phyloP scores from a whole-genome alignment of 805 yeast species.

The Candida piceae region DNA sequence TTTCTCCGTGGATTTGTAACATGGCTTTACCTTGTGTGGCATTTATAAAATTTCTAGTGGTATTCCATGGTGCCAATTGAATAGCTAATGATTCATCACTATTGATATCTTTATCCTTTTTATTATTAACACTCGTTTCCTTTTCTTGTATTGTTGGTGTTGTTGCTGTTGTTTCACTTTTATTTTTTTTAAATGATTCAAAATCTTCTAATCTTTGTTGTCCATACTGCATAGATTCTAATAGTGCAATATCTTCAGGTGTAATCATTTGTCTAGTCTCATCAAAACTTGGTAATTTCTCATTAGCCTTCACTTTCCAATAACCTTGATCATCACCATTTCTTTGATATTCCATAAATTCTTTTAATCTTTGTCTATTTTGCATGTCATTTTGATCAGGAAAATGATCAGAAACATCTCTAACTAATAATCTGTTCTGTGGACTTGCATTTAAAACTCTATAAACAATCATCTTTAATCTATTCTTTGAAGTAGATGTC shows the following conservation, averaged over 20 bases:
- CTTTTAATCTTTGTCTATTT: conserved; percentile 89
- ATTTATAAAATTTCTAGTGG: conserved; percentile 83
- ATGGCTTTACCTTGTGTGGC: conserved; percentile 97
- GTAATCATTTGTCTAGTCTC: conserved; percentile 75
- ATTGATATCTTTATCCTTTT: conserved; percentile 26
- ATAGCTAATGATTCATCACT: conserved; percentile 66
- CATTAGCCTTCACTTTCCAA: conserved; percentile 81
- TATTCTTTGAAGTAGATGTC: conserved; percentile 84
- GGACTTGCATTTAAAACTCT: conserved; percentile 76
- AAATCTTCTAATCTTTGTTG: conserved; percentile 82
- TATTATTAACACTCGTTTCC: conserved; percentile 7
- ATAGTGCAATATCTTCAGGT: conserved; percentile 84
- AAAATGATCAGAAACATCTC: conserved; percentile 85
- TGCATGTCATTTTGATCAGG: conserved; percentile 98
- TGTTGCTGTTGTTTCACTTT: conserved; percentile 31
- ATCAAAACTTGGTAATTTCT: conserved; percentile 67
- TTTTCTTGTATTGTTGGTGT: conserved; percentile 6
- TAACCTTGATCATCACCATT: conserved; percentile 91
- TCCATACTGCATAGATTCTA: conserved; percentile 94
- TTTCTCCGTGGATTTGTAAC: conserved; percentile 91
- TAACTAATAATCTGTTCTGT: conserved; percentile 70
- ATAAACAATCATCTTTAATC: conserved; percentile 90
- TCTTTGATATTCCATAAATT: conserved; percentile 96
- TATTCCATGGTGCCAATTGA: conserved; percentile 90
- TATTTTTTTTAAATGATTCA: conserved; percentile 45